Percentiles rank a stretch among this genome's conserved stretches.
phyloP scores from a whole-genome alignment of 768 basidiomycete species.

The Pleurotus tuber-regium region DNA sequence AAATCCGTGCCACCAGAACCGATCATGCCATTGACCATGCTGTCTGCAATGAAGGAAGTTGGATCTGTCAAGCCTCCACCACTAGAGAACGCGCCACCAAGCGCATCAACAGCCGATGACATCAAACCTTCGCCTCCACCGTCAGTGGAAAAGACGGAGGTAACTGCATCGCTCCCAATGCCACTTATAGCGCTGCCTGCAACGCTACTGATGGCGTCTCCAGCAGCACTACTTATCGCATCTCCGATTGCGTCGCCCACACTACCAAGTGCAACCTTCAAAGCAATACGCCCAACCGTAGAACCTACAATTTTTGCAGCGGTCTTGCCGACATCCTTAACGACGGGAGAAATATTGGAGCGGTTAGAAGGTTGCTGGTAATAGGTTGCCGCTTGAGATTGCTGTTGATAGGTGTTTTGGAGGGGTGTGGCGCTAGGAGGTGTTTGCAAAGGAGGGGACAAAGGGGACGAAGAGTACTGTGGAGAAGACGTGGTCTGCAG shows the following conservation, averaged over 20 bases:
- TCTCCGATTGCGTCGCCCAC: conserved; percentile 2
- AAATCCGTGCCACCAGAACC: not conserved
- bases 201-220: conserved; percentile 1
- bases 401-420: not conserved
- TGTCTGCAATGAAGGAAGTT: not conserved
- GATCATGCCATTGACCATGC: not conserved
- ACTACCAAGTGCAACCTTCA: not conserved
- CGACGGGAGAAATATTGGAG: not conserved
- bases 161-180: not conserved
- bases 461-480: not conserved
- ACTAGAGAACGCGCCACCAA: not conserved
- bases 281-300: not conserved
- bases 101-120: not conserved
- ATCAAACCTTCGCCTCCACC: no score
- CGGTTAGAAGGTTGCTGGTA: not conserved
- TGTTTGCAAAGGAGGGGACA: conserved; percentile 2
- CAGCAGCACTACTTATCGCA: not conserved
- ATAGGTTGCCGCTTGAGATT: not conserved
- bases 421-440: not conserved
- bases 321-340: not conserved
- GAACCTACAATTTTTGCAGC: not conserved
- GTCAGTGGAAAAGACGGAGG: not conserved
- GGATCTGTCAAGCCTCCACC: not conserved
- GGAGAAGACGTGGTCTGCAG: not conserved
- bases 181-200: not conserved